These are phyloP conservation scores for Limnanthes douglasii DNA, from an alignment of 345 rosid species.

Conservation along the genomic window DNA sequence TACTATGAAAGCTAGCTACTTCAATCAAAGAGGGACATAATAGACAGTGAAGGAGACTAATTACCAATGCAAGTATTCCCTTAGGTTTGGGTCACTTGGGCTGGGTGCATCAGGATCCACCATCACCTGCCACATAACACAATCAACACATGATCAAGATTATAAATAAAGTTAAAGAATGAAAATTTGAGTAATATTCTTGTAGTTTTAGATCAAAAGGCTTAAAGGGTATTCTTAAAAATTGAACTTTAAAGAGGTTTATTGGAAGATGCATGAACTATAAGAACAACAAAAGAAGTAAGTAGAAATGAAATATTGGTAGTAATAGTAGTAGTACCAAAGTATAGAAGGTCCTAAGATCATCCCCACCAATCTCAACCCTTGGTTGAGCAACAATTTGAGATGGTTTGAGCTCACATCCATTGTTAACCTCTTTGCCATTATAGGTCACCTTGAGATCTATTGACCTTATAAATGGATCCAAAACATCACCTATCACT, in stretches of 20 bases:
- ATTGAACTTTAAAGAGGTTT: not conserved
- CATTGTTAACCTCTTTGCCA: slow-evolving; percentile 16
- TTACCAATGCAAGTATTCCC: slow-evolving; percentile 22
- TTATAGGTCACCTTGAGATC: slow-evolving; percentile 16
- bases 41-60: slow-evolving; percentile 1
- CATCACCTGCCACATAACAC: slow-evolving; percentile 15
- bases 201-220: slow-evolving; percentile 4
- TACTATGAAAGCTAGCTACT: not conserved
- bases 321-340: slow-evolving; percentile 9
- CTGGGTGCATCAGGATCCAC: slow-evolving; percentile 27
- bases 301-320: slow-evolving; percentile 1
- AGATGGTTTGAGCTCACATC: slow-evolving; percentile 19
- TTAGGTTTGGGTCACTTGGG: slow-evolving; percentile 20
- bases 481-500: slow-evolving; percentile 17
- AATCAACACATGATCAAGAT: slow-evolving; percentile 2
- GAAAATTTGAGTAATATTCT: not conserved
- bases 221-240: not conserved
- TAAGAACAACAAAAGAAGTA: not conserved
- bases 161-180: not conserved
- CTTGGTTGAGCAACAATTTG: slow-evolving; percentile 17
- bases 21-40: not conserved
- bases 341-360: slow-evolving; percentile 18
- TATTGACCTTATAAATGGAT: slow-evolving; percentile 11
- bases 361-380: slow-evolving; percentile 24
- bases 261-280: not conserved